A percentile compares a stretch with the other conserved stretches of the same genome.
Evolutionary conservation across 2,329 filamentous ascomycete genomes (phyloP).

Genomic region (Aspergillus quadrilineatus): DNA sequence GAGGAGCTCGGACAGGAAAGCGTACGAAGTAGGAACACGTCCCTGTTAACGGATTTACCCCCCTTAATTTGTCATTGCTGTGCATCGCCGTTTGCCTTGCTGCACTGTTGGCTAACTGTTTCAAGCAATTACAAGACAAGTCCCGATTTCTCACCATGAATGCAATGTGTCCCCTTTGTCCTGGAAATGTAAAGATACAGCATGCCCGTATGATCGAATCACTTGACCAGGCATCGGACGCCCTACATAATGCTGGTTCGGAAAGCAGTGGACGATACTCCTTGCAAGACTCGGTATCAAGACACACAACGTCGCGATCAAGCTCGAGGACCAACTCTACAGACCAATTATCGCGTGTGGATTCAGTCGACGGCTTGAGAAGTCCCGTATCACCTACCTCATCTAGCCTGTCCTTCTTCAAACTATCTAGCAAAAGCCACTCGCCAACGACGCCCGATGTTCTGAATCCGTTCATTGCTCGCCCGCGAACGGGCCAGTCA

Average conservation of each 20-base stretch:
- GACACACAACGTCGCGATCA: slow-evolving; percentile 22
- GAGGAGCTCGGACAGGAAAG: slow-evolving; percentile 29
- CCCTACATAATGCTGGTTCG: slow-evolving; percentile 22
- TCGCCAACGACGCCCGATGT: slow-evolving; percentile 15
- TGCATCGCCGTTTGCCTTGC: neutral
- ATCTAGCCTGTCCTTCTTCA: slow-evolving; percentile 14
- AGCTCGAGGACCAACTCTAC: slow-evolving; percentile 27
- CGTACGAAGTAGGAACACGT: slow-evolving; percentile 29
- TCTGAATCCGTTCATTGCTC: slow-evolving; percentile 10
- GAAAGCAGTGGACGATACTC: slow-evolving; percentile 19
- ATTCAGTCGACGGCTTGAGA: slow-evolving; percentile 16
- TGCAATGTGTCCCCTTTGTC: slow-evolving; percentile 34
- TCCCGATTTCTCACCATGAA: slow-evolving; percentile 22
- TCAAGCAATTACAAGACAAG: slow-evolving; percentile 22
- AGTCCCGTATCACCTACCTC: slow-evolving; percentile 18
- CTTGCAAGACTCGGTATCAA: slow-evolving; percentile 19
- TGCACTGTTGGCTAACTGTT: neutral
- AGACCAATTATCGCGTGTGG: slow-evolving; percentile 22
- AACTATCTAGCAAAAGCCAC: slow-evolving; percentile 17
- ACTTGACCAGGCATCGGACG: slow-evolving; percentile 26
- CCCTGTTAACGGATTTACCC: neutral
- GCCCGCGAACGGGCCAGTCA: slow-evolving; percentile 8
- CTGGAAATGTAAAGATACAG: slow-evolving; percentile 31
- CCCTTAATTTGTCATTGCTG: neutral
- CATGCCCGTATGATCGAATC: slow-evolving; percentile 37